phyloP scores from a whole-genome alignment of 176 grass and related monocot species.

The Oryza officinalis region DNA sequence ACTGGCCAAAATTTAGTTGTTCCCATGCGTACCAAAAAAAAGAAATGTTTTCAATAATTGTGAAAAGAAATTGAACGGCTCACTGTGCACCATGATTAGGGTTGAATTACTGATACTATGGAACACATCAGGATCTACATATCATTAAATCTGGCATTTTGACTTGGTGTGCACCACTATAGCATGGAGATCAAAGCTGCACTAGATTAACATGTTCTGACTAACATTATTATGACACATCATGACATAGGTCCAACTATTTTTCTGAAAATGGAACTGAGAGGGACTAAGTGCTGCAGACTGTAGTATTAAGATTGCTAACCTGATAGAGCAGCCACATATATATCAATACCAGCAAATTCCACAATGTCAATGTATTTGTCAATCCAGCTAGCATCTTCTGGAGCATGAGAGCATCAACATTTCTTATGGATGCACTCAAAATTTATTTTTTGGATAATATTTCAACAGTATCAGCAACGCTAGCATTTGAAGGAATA shows the following conservation, averaged over 20 bases:
- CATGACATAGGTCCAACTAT: too few relatives aligned
- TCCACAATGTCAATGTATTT: constrained; percentile 91
- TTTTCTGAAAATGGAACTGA: too few relatives aligned
- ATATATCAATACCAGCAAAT: constrained; percentile 68
- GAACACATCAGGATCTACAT: not conserved
- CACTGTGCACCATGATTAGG: not conserved
- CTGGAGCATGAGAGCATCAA: constrained; percentile 77
- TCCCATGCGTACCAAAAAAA: not conserved
- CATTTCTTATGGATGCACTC: constrained; percentile 83
- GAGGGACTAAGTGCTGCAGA: too few relatives aligned
- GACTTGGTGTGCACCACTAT: not conserved
- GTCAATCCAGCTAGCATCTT: constrained; percentile 96
- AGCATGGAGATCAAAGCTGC: not conserved
- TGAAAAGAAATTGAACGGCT: not conserved
- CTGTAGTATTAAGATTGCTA: constrained; percentile 7
- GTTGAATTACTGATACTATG: not conserved
- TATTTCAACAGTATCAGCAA: constrained; percentile 75
- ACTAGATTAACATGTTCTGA: too few relatives aligned
- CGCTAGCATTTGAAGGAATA: constrained; percentile 75
- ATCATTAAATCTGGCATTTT: not conserved
- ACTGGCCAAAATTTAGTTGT: not conserved
- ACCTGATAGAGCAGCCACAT: constrained; percentile 98
- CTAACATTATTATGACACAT: too few relatives aligned
- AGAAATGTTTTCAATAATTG: not conserved
- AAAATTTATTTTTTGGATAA: constrained; percentile 95